These are phyloP conservation scores for Capsicum pubescens DNA, from an alignment of 257 asterid genomes.

Conservation along the genomic window DNA sequence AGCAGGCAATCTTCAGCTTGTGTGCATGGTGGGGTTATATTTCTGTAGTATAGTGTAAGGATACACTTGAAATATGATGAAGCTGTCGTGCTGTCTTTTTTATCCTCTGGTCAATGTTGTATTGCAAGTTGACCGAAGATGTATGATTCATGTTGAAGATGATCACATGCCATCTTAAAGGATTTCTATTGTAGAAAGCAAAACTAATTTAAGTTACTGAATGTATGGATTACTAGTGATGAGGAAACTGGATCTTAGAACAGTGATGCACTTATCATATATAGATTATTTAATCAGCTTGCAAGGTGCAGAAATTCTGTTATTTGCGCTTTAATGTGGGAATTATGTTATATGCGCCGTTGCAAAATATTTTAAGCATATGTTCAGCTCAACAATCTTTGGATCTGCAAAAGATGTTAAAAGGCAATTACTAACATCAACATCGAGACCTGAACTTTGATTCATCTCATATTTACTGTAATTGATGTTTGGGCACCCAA, in stretches of 20 bases:
- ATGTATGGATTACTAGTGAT: not conserved
- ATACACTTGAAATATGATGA: slow-evolving; percentile 21
- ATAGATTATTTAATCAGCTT: slow-evolving; percentile 1
- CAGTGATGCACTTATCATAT: not conserved
- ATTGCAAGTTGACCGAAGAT: not conserved
- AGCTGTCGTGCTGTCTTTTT: too few relatives aligned
- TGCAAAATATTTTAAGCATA: not conserved
- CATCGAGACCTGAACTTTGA: not conserved
- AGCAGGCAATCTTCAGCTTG: slow-evolving; percentile 18
- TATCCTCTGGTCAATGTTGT: slow-evolving; percentile 5
- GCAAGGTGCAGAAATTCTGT: not conserved
- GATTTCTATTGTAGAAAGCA: not conserved
- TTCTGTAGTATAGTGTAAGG: not conserved
- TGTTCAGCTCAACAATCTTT: not conserved
- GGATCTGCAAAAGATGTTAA: not conserved
- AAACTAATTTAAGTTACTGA: not conserved
- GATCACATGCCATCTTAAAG: not conserved
- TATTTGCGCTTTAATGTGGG: not conserved
- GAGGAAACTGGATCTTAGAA: not conserved
- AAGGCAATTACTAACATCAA: not conserved
- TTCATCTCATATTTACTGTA: not conserved
- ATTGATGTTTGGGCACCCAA: slow-evolving; percentile 1
- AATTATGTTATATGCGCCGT: not conserved
- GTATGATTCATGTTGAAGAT: slow-evolving; percentile 4
- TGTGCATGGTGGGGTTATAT: slow-evolving; percentile 5